phyloP scores from a whole-genome alignment of 2,329 filamentous ascomycete genomes.

The Stachybotrys echinatus region DNA sequence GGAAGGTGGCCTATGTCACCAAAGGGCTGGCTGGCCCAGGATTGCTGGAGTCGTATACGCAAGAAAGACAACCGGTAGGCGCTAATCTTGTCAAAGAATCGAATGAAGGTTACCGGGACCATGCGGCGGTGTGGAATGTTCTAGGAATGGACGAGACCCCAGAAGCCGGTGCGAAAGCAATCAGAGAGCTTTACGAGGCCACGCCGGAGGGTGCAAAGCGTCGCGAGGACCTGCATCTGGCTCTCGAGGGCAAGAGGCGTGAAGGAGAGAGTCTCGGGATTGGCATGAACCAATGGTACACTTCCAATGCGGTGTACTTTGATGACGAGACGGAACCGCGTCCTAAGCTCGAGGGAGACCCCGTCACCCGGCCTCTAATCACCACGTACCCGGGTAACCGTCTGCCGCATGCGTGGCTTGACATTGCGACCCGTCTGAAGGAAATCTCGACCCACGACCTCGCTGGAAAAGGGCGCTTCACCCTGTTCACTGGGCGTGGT shows the following conservation, averaged over 20 bases:
- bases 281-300: conserved; percentile 2
- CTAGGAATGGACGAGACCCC: conserved; percentile 25
- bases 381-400: conserved; percentile 54
- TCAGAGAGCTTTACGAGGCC: neutral
- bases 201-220: neutral
- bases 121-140: conserved; percentile 37
- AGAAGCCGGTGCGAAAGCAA: neutral
- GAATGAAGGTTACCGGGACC: conserved; percentile 52
- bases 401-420: conserved; percentile 59
- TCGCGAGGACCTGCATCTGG: neutral
- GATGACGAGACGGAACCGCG: conserved; percentile 29
- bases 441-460: conserved; percentile 55
- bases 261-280: neutral
- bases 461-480: conserved; percentile 49
- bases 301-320: conserved; percentile 13
- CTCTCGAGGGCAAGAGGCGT: neutral
- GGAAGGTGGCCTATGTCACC: conserved; percentile 45
- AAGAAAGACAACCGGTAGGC: conserved; percentile 45
- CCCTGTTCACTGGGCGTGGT: conserved; percentile 48
- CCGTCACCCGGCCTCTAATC: conserved; percentile 35
- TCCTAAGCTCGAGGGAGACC: conserved; percentile 23
- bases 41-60: conserved; percentile 37
- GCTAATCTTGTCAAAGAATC: conserved; percentile 45
- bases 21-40: conserved; percentile 21
- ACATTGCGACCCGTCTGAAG: conserved; percentile 24